Evolutionary conservation across 495 filamentous ascomycete species (phyloP).

Genomic region (Podospora didyma): DNA sequence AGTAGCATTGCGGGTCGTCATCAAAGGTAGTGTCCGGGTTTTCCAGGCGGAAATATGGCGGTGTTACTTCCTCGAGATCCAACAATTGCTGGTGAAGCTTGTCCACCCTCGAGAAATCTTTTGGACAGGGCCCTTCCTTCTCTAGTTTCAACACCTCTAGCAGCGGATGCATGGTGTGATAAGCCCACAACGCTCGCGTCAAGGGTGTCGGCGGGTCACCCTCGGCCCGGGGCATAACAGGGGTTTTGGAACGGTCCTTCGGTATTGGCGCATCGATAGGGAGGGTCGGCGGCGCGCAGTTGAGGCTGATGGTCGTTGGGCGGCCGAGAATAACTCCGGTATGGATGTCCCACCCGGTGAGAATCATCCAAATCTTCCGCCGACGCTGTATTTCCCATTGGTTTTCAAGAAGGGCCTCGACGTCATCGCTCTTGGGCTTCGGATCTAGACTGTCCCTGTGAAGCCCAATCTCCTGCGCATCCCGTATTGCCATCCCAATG

Average conservation of each 20-base stretch:
- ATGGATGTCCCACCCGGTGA: slow-evolving; percentile 57
- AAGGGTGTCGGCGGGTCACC: slow-evolving; percentile 41
- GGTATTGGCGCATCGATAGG: slow-evolving; percentile 37
- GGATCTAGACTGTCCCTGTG: slow-evolving; percentile 47
- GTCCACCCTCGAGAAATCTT: slow-evolving; percentile 51
- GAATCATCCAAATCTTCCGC: slow-evolving; percentile 52
- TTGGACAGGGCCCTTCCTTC: slow-evolving; percentile 47
- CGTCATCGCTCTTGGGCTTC: slow-evolving; percentile 31
- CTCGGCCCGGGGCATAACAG: slow-evolving; percentile 30
- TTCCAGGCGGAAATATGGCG: slow-evolving; percentile 47
- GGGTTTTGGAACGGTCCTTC: slow-evolving; percentile 28
- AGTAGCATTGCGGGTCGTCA: slow-evolving; percentile 42
- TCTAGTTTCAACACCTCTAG: slow-evolving; percentile 43
- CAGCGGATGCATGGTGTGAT: slow-evolving; percentile 29
- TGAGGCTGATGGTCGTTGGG: slow-evolving; percentile 50
- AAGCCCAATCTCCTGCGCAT: slow-evolving; percentile 61
- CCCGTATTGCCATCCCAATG: slow-evolving; percentile 52
- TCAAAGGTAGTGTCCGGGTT: slow-evolving; percentile 56
- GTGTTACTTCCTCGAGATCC: slow-evolving; percentile 42
- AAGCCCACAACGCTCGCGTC: slow-evolving; percentile 35
- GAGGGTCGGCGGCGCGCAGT: slow-evolving; percentile 34
- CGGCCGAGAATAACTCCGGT: slow-evolving; percentile 57
- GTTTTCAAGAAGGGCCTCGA: slow-evolving; percentile 43
- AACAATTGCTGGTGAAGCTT: slow-evolving; percentile 48
- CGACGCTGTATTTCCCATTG: slow-evolving; percentile 52